Evolutionary conservation across 257 asterid species (phyloP).

Genomic region (Verbascum thapsus): DNA sequence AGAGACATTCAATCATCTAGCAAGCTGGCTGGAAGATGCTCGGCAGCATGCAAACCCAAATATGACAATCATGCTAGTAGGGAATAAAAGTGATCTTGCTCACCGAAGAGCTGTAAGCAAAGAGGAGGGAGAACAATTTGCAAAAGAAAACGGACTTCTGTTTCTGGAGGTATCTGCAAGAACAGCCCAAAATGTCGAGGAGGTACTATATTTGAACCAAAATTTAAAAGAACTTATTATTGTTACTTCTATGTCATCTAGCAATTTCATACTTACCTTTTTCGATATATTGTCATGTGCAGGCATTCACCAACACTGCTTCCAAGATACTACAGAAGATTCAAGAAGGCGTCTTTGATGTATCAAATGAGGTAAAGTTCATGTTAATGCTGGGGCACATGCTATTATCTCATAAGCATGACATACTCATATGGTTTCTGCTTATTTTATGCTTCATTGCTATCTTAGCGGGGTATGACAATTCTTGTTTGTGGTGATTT

Average conservation of each 20-base stretch:
- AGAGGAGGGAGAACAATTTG: constrained; percentile 91
- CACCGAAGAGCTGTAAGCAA: constrained; percentile 78
- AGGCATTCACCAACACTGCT: constrained; percentile 74
- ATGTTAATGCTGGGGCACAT: neutral
- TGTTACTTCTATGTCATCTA: neutral
- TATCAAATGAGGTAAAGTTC: constrained; percentile 68
- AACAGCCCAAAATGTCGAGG: constrained; percentile 84
- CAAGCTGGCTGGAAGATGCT: constrained; percentile 88
- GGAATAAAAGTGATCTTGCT: constrained; percentile 76
- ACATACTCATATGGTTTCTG: constrained; percentile 4
- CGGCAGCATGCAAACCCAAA: constrained; percentile 81
- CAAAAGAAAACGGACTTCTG: constrained; percentile 72
- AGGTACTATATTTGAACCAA: constrained; percentile 39
- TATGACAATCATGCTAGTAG: constrained; percentile 76
- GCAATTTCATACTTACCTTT: neutral
- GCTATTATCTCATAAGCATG: constrained; percentile 10
- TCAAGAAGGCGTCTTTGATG: constrained; percentile 73
- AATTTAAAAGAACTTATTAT: neutral
- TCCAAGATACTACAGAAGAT: constrained; percentile 72
- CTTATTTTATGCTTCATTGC: neutral
- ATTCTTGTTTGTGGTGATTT: neutral
- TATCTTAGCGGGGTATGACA: neutral
- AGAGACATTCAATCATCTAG: constrained; percentile 81
- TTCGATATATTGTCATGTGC: neutral
- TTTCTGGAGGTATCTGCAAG: constrained; percentile 81